Percentiles rank a stretch among this genome's conserved stretches.
These are phyloP conservation scores for Boletus sp. DNA, from an alignment of 768 basidiomycete genomes.

Conservation along the genomic window DNA sequence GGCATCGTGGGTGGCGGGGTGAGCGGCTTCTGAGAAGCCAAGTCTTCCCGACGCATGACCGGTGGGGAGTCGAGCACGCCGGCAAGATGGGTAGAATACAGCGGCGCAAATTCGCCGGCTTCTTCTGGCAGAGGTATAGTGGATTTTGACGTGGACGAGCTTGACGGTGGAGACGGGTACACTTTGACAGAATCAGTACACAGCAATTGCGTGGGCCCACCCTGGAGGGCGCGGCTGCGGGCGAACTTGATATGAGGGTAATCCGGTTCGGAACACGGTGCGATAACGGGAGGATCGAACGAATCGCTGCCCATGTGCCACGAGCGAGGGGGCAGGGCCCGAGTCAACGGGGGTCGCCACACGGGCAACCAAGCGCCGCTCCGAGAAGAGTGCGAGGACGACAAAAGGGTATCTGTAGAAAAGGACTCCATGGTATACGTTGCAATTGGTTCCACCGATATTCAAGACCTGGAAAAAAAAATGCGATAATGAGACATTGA, in stretches of 20 bases:
- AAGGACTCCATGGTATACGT: conserved; percentile 32
- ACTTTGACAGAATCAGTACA: conserved; percentile 18
- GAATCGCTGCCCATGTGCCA: conserved; percentile 22
- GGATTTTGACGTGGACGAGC: conserved; percentile 24
- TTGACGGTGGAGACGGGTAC: conserved; percentile 30
- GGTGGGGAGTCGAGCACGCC: conserved; percentile 37
- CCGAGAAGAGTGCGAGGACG: conserved; percentile 13
- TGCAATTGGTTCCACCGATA: conserved; percentile 24
- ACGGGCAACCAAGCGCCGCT: conserved; percentile 11
- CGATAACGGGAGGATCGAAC: conserved; percentile 25
- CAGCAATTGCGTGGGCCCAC: conserved; percentile 12
- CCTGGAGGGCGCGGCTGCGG: conserved; percentile 13
- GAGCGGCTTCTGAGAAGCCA: conserved; percentile 31
- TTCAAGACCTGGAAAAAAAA: conserved; percentile 31
- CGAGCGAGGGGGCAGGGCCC: conserved; percentile 10
- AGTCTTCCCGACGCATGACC: conserved; percentile 30
- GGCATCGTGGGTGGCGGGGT: conserved; percentile 45
- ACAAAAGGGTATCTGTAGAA: conserved; percentile 28
- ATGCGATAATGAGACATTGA: not conserved
- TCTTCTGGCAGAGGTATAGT: conserved; percentile 28
- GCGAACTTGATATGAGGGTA: conserved; percentile 13
- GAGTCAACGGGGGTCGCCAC: conserved; percentile 16
- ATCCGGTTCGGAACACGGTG: conserved; percentile 11
- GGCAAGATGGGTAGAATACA: conserved; percentile 27
- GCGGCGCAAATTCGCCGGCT: conserved; percentile 7